Evolutionary conservation across 371 early-diverging fungal genomes (phyloP), one percentile per base, ranked within the genome.

Genomic region (Capillidium heterosporum): DNA sequence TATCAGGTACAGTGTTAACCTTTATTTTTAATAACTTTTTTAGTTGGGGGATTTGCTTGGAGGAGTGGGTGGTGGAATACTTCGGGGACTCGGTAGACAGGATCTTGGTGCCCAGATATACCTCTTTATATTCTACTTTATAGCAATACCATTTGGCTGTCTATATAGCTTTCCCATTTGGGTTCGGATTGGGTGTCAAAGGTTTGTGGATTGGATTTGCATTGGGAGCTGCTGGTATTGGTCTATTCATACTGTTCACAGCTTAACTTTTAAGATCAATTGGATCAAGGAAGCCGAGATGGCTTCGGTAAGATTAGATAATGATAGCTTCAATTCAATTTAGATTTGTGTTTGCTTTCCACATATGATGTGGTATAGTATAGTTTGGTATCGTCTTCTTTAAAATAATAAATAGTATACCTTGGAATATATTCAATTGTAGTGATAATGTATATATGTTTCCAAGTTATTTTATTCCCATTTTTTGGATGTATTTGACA

Each of bases 61-160:
- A 26, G 74, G 77, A 56, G 75, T 82, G 5, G 74, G 75, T 5
- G 78, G 81, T 1, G 85, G 87, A 43, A 72, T 84, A 1, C 70
- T 87, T 24, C 77, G 87, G 32, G 84, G 84, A 42, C 62, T 77
- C 0, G 87, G 85, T 24, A 63, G 80, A 42, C 85, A 84, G 56
- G 74, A 78, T 17, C 56, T 78, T 27, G 84, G 83, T 13, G 85
- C 87, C 0, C 67, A 69, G 51, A 65, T 84, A 52, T 82, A 80
- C 66, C 46, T 85, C 40, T 59, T 80, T 31, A 77, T 77, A 0
- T 81, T 78, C 60, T 72, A 71, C 53, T 29, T 78, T 17, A 59
- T 85, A 1, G 85, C 80, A 3, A 65, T 84, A 42, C 87, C 87
- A 0, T 59, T 82, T 50, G 85, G 82, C 0, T 0, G 68, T 77